Base-by-base conservation (phyloP, 768 basidiomycete genomes). In the Epithele typhae region DNA sequence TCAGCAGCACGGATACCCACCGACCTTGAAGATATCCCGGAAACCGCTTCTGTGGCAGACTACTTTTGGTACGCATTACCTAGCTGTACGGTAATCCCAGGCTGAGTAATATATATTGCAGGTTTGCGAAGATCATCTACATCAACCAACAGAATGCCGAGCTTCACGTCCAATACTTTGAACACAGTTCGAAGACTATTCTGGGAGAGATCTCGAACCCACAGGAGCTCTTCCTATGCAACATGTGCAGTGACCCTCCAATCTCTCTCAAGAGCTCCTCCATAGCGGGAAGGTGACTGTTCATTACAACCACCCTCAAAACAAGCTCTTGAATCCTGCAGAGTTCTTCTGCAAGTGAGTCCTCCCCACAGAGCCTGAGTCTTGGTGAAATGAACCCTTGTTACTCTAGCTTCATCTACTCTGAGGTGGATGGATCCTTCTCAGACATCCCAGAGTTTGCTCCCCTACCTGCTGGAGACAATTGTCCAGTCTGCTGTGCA, bases 141-240 rank as follows among this genome's bases (percentile, higher is more conserved):
- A 73, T 88, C 46, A 61, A 73, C 14, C 64, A 68, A 25, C 63
- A 69, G 14, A 48, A 65, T 4, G 63, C 71, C 43, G 63, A 48
- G 2, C 75, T 77, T 1, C 89, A 92, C 60, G 64, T 86, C 9
- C 85, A 80, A 25, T 92, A 87, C 87, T 77, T 85, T 23, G 76
- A 84, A 43, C 88, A 91, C 55, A 77, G 79, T 0, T 76, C 77
- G 0, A 73, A 76, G 45, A 84, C 80, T 0, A 59, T 78, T n/a
- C 59, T 88, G 22, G 67, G 72, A 23, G 81, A 87, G 49, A 62
- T 89, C 12, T 76, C 74, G 0, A 65, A 84, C 46, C 67, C 77
- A 0, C 80, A 79, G 45, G 87, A 92, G 53, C 59, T 92, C 0
- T 88, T 83, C 58, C 61, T 85, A 4, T 73, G 73, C 23, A 30